Evolutionary conservation across 768 basidiomycete genomes (phyloP).

Genomic region (Kwoniella bestiolae): DNA sequence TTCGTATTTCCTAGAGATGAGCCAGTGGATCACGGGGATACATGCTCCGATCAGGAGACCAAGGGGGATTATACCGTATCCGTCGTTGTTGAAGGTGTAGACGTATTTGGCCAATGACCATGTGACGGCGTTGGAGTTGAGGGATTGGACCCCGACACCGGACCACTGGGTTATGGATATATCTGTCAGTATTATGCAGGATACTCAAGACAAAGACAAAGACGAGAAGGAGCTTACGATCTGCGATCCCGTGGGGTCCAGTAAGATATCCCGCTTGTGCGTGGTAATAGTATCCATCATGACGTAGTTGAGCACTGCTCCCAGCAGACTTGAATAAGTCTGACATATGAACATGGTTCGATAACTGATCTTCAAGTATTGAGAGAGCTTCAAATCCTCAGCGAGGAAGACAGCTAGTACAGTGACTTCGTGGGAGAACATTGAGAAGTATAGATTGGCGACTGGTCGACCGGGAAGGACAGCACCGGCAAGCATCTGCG

Average conservation of each 20-base stretch:
- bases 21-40: neutral
- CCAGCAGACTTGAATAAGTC: neutral
- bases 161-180: no score
- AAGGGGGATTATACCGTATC: neutral
- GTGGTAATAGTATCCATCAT: neutral
- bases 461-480: constrained; percentile 27
- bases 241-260: neutral
- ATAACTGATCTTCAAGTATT: neutral
- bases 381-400: constrained; percentile 17
- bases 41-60: neutral
- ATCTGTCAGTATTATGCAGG: no score
- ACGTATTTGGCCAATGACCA: neutral
- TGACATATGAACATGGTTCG: neutral
- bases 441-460: constrained; percentile 26
- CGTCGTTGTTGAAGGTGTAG: neutral
- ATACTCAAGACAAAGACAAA: neutral
- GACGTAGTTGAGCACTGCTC: neutral
- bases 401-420: neutral
- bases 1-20: neutral
- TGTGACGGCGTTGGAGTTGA: neutral
- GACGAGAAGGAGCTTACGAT: neutral
- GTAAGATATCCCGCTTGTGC: neutral
- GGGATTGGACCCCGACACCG: neutral
- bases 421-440: constrained; percentile 23
- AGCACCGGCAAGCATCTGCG: constrained; percentile 34